Base-by-base conservation (phyloP, 2,329 filamentous ascomycete genomes). In the Colletotrichum lindemuthianum region DNA sequence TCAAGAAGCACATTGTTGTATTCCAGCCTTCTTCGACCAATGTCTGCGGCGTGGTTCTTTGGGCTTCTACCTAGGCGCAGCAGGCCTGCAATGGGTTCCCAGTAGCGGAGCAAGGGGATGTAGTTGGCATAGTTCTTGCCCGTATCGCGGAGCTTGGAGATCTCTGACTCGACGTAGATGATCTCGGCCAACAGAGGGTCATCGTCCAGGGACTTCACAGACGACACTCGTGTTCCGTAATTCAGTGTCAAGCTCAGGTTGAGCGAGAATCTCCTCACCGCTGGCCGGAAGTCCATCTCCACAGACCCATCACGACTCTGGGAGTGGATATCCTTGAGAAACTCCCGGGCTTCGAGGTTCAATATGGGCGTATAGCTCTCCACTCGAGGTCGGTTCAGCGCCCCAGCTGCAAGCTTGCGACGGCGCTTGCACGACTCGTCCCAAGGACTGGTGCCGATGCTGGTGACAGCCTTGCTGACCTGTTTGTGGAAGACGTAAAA, bases 371-470 rank as follows among this genome's bases (percentile, higher is more conserved):
- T 88, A 71, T 90, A 90, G 5, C 84, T 88, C 69, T 89, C 86
- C 8, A 88, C 85, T 0, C 87, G 86, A 0, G 87, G 87, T 5
- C 85, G 81, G 73, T 91, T 91, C 49, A 91, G 77, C 0, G 88
- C 88, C 0, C 87, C 89, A 0, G 88, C 88, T 1, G 88, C 88
- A 3, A 88, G 87, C 78, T 90, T 90, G 43, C 88, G 82, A 9
- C 88, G 80, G 10, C 82, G 80, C 72, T 90, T 90, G 76, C 86
- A 90, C 13, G 85, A 88, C 53, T 90, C 88, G 68, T 90, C 87
- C 87, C 88, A 90, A 0, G 88, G 88, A 0, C 86, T 89, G 2
- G 88, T 90, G 2, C 88, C 88, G 61, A 90, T 89, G n/a, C 71
- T 74, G 3, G 72, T 74, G 8, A 75, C 72, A 5, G 71, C 64